Conservation (phyloP, 2,329 filamentous ascomycete genomes). For the Bertia moriformis region DNA sequence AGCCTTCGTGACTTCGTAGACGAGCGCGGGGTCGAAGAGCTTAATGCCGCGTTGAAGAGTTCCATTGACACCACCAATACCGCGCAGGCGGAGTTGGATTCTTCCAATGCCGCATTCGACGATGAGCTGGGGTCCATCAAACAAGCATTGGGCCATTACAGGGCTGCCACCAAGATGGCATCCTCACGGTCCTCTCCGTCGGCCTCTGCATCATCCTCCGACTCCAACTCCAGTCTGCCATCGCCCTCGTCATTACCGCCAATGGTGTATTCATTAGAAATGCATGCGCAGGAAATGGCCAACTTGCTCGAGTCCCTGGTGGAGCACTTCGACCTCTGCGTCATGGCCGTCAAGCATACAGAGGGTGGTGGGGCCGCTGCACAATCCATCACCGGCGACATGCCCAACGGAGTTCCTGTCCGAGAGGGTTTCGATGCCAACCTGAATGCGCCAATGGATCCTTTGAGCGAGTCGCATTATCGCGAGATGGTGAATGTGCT, state of each 20-base stretch:
- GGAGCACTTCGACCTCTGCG: slow-evolving; percentile 82
- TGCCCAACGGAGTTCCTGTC: slow-evolving; percentile 30
- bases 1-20: slow-evolving; percentile 66
- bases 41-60: slow-evolving; percentile 52
- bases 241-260: slow-evolving; percentile 31
- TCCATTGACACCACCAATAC: slow-evolving; percentile 51
- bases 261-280: slow-evolving; percentile 43
- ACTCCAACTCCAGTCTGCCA: slow-evolving; percentile 10
- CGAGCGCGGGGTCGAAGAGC: slow-evolving; percentile 49
- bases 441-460: slow-evolving; percentile 2
- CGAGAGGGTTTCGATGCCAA: slow-evolving; percentile 11
- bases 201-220: neutral
- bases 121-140: neutral
- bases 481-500: slow-evolving; percentile 47
- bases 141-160: neutral
- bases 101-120: neutral
- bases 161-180: neutral
- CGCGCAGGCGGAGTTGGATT: slow-evolving; percentile 26
- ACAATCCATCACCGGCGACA: slow-evolving; percentile 53
- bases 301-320: slow-evolving; percentile 67
- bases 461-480: slow-evolving; percentile 37
- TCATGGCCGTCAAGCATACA: slow-evolving; percentile 78
- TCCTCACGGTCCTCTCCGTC: neutral
- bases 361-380: slow-evolving; percentile 63
- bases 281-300: slow-evolving; percentile 70